phyloP scores from a whole-genome alignment of 106 monocot genomes.

The Hemerocallis citrina region DNA sequence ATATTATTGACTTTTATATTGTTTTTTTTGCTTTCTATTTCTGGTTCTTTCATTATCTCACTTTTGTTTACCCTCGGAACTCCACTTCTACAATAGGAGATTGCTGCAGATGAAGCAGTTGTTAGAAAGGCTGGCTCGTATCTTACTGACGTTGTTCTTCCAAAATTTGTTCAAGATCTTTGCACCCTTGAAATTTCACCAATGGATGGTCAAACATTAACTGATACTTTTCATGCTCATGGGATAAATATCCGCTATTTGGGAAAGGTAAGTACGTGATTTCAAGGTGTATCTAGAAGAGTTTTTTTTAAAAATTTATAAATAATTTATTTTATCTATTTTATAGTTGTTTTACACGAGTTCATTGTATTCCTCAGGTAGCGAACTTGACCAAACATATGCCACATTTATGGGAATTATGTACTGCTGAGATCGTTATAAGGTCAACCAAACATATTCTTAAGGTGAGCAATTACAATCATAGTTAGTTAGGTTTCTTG shows the following conservation, averaged over 20 bases:
- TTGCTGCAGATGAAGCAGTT: slow-evolving; percentile 73
- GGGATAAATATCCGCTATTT: slow-evolving; percentile 97
- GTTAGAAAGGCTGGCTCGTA: slow-evolving; percentile 75
- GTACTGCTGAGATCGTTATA: slow-evolving; percentile 61
- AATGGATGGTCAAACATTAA: slow-evolving; percentile 98
- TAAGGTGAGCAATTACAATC: slow-evolving; percentile 41
- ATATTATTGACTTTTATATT: slow-evolving; percentile 2
- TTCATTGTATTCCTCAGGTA: slow-evolving; percentile 38
- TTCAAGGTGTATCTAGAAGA: background rate
- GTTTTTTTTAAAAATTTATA: background rate
- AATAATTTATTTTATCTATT: background rate
- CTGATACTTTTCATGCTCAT: slow-evolving; percentile 81
- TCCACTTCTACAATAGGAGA: slow-evolving; percentile 41
- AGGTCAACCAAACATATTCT: slow-evolving; percentile 82
- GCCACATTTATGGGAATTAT: slow-evolving; percentile 84
- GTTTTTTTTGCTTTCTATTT: background rate
- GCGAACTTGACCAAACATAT: slow-evolving; percentile 66
- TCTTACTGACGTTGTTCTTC: slow-evolving; percentile 72
- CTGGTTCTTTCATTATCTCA: background rate
- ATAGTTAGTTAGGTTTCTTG: background rate
- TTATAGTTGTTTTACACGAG: background rate
- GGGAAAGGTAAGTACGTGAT: slow-evolving; percentile 48
- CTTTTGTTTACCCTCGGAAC: background rate
- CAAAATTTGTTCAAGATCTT: slow-evolving; percentile 91
- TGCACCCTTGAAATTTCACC: slow-evolving; percentile 86